A percentile compares a stretch with the other conserved stretches of the same genome.
phyloP scores from a whole-genome alignment of 2,329 filamentous ascomycete species.

The Trichophyton verrucosum region DNA sequence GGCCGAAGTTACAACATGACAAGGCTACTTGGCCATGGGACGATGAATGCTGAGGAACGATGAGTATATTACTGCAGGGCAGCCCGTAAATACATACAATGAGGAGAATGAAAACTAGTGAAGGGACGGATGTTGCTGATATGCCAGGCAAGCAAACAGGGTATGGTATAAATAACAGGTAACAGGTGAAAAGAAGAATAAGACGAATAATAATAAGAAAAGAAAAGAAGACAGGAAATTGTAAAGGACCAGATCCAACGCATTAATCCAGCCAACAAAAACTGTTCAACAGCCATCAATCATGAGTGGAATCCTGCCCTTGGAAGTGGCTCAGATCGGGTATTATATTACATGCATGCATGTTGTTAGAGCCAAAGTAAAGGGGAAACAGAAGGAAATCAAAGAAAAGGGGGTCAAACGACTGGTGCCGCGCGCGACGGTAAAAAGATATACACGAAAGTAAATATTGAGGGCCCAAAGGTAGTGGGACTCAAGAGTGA shows the following conservation, averaged over 20 bases:
- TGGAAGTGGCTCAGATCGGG: neutral
- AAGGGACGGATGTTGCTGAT: neutral
- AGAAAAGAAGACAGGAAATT: neutral
- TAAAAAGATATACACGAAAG: neutral
- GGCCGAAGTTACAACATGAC: neutral
- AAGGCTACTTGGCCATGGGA: neutral
- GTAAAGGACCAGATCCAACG: neutral
- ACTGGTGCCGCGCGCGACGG: neutral
- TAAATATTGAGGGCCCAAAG: neutral
- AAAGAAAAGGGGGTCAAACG: neutral
- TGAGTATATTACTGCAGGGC: neutral
- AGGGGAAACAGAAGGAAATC: neutral
- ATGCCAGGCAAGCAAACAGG: slow-evolving; percentile 1
- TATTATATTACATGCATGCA: slow-evolving; percentile 4
- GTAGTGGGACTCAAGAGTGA: neutral
- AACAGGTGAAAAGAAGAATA: too few species aligned
- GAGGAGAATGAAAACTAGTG: neutral
- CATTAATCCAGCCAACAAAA: slow-evolving; percentile 2
- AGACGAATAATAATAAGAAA: neutral
- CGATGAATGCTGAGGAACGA: too few species aligned
- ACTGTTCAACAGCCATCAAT: slow-evolving; percentile 3
- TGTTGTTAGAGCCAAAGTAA: neutral
- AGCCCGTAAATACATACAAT: neutral
- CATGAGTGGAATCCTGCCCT: slow-evolving; percentile 4
- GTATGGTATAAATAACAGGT: neutral